A percentile compares a stretch with the other conserved stretches of the same genome.
Conservation (phyloP, 106 monocot genomes). For the Acorus gramineus region DNA sequence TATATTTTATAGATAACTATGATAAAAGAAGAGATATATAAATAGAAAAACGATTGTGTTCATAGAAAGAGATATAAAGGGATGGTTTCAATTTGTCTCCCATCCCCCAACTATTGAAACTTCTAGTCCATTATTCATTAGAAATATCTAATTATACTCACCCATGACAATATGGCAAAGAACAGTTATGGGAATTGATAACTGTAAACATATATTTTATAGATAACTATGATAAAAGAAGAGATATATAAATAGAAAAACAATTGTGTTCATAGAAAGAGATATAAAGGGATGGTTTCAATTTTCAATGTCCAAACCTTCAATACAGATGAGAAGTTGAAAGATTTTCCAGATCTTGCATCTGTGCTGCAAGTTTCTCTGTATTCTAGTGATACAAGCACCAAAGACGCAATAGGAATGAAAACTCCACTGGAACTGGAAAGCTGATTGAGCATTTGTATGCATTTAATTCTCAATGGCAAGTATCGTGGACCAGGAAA, state of each 20-base stretch:
- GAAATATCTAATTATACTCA: too few relatives aligned
- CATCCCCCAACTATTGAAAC: too few relatives aligned
- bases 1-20: too few relatives aligned
- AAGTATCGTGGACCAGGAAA: conserved; percentile 63
- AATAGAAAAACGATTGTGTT: neutral
- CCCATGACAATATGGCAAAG: too few relatives aligned
- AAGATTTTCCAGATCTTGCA: conserved; percentile 6
- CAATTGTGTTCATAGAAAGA: neutral
- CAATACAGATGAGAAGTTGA: conserved; percentile 42
- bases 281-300: neutral
- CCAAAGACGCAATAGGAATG: conserved; percentile 61
- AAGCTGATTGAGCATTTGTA: conserved; percentile 85
- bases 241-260: neutral
- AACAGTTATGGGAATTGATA: too few relatives aligned
- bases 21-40: neutral
- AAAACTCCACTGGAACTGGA: conserved; percentile 65
- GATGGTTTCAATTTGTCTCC: neutral
- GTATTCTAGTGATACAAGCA: conserved; percentile 56
- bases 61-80: neutral
- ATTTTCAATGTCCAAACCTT: conserved; percentile 39
- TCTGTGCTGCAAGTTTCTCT: conserved; percentile 19
- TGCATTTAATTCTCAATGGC: conserved; percentile 73
- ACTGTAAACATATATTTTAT: too few relatives aligned
- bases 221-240: neutral
- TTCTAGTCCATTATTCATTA: too few relatives aligned